phyloP scores from a whole-genome alignment of 495 filamentous ascomycete species.

The Penicillium parvum region DNA sequence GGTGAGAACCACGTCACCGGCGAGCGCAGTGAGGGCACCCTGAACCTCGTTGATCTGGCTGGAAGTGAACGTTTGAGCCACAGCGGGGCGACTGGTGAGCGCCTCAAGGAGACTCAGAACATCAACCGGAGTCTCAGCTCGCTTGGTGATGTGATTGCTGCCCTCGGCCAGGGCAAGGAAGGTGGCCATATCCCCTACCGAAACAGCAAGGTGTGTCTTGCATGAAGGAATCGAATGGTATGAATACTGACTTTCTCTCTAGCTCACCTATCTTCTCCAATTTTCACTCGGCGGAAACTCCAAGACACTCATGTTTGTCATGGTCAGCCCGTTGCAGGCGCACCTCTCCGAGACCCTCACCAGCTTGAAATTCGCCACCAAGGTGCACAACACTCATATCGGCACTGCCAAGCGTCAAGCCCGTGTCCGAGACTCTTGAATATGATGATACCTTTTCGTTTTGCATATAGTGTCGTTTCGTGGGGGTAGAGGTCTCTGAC shows the following conservation, averaged over 20 bases:
- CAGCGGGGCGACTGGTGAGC: conserved; percentile 74
- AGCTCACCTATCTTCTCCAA: conserved; percentile 94
- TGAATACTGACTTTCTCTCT: too few relatives aligned
- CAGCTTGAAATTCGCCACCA: conserved; percentile 93
- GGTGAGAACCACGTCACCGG: conserved; percentile 78
- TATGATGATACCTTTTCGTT: conserved; percentile 25
- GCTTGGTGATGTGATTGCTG: conserved; percentile 90
- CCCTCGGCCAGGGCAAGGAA: conserved; percentile 79
- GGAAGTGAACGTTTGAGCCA: conserved; percentile 89
- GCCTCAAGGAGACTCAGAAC: conserved; percentile 90
- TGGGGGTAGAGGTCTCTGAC: conserved; percentile 25
- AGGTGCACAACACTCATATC: conserved; percentile 88
- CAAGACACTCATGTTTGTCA: conserved; percentile 99
- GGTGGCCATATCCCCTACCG: conserved; percentile 88
- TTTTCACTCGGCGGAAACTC: conserved; percentile 92
- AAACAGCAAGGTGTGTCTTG: conserved; percentile 74
- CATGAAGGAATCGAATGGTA: too few relatives aligned
- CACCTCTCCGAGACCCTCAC: conserved; percentile 92
- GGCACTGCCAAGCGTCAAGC: conserved; percentile 76
- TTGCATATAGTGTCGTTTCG: conserved; percentile 20
- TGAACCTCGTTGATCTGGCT: conserved; percentile 95
- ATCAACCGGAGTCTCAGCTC: conserved; percentile 94
- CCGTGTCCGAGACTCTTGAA: conserved; percentile 51
- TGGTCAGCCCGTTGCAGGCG: conserved; percentile 88
- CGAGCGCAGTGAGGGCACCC: conserved; percentile 82